These are phyloP conservation scores for Purshia tridentata DNA, from an alignment of 306 rosid species.

Conservation along the genomic window DNA sequence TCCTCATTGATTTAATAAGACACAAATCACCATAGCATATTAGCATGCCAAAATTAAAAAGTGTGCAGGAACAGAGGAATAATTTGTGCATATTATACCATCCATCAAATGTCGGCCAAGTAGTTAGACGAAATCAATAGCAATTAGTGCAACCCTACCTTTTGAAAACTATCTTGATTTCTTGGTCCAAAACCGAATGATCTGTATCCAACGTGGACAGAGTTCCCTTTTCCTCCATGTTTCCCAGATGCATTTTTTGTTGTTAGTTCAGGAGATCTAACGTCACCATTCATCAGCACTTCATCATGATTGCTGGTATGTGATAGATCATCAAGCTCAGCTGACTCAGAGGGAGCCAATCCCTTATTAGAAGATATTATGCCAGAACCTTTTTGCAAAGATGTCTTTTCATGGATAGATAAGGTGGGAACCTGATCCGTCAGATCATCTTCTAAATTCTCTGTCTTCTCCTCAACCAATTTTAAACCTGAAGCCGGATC, in stretches of 20 bases:
- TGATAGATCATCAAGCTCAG: constrained; percentile 45
- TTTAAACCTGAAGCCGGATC: constrained; percentile 51
- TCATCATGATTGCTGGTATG: constrained; percentile 42
- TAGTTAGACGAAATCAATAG: constrained; percentile 14
- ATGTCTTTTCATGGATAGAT: constrained; percentile 58
- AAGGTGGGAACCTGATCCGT: constrained; percentile 78
- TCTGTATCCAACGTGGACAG: constrained; percentile 44
- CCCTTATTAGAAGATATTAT: constrained; percentile 45
- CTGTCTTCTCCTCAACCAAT: constrained; percentile 41
- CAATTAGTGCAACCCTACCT: constrained; percentile 45
- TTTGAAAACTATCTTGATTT: constrained; percentile 63
- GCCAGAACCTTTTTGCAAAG: constrained; percentile 53
- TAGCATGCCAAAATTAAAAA: no score
- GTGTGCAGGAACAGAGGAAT: no score
- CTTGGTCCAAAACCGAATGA: constrained; percentile 71
- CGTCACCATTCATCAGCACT: constrained; percentile 56
- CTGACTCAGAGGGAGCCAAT: constrained; percentile 42
- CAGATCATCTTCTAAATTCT: constrained; percentile 45
- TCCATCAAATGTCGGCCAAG: constrained; percentile 10
- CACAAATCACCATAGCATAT: no score
- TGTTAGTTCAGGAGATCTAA: constrained; percentile 56
- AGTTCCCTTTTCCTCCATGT: constrained; percentile 60
- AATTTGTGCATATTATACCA: neutral
- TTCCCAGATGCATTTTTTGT: constrained; percentile 37
- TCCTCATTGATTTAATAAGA: no score